Conservation (phyloP, 2,329 filamentous ascomycete species). For the Penicillium sp. region DNA sequence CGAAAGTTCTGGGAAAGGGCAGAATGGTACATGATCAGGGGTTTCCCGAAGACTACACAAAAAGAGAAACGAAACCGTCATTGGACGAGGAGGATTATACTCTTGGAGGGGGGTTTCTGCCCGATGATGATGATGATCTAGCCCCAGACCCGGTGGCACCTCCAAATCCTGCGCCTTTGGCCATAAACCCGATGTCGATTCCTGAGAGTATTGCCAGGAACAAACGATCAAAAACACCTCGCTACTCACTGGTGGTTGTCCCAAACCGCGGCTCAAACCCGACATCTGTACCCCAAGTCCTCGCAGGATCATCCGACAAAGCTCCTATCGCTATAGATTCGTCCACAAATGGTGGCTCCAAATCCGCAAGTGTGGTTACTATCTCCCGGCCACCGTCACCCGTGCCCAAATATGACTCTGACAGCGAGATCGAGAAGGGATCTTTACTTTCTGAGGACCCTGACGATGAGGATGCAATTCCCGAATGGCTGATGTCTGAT, state of each 20-base stretch:
- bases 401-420: conserved; percentile 24
- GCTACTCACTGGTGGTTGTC: conserved; percentile 35
- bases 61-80: neutral
- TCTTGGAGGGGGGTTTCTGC: conserved; percentile 6
- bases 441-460: conserved; percentile 62
- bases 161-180: neutral
- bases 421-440: conserved; percentile 45
- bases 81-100: neutral
- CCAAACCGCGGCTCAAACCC: conserved; percentile 15
- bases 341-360: conserved; percentile 25
- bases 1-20: neutral
- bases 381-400: conserved; percentile 19
- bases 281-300: neutral
- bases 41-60: neutral
- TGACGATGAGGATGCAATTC: conserved; percentile 65
- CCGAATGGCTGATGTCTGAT: conserved; percentile 58
- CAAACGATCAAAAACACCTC: conserved; percentile 13
- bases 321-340: conserved; percentile 29
- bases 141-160: neutral
- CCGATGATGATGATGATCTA: conserved; percentile 10
- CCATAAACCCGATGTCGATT: neutral
- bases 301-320: conserved; percentile 21
- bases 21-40: neutral
- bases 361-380: conserved; percentile 28
- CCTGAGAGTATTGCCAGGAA: neutral